Percentiles rank a stretch among this genome's conserved stretches.
Conservation (phyloP, 1,284 basidiomycete species). For the Sanghuangporus sanghuang region DNA sequence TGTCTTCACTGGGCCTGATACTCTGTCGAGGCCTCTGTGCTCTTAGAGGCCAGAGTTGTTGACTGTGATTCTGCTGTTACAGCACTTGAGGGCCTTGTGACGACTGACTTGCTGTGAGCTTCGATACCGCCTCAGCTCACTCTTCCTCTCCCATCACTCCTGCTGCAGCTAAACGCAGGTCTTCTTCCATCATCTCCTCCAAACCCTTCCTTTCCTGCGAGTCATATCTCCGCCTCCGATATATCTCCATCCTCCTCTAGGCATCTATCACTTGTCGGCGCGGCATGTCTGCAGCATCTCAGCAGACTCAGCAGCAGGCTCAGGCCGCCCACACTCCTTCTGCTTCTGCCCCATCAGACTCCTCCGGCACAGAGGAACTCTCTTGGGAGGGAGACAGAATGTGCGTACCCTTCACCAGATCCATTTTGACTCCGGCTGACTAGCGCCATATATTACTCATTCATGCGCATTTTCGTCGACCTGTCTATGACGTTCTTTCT, state of each 20-base stretch:
- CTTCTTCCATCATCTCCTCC: background rate
- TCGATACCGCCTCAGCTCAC: conserved; percentile 8
- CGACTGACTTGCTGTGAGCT: background rate
- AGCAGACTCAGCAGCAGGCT: conserved; percentile 3
- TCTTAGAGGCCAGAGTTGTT: background rate
- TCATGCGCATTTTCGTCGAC: background rate
- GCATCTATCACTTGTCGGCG: background rate
- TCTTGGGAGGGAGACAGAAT: conserved; percentile 55
- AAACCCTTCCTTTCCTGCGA: background rate
- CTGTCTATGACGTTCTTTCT: conserved; percentile 1
- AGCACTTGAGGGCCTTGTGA: background rate
- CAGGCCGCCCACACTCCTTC: conserved; percentile 6
- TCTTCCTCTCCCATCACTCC: conserved; percentile 14
- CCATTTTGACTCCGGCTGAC: background rate
- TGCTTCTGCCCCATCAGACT: background rate
- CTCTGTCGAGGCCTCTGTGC: background rate
- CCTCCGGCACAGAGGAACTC: background rate
- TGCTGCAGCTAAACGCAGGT: background rate
- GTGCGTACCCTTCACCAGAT: conserved; percentile 27
- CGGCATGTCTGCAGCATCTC: conserved; percentile 11
- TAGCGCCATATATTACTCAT: conserved; percentile 7
- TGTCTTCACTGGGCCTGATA: background rate
- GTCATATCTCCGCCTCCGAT: background rate
- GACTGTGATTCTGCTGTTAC: background rate
- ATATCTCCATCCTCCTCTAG: background rate